A percentile compares a stretch with the other conserved stretches of the same genome.
Conservation (phyloP, 148 eudicot species). For the Chenopodium quinoa region DNA sequence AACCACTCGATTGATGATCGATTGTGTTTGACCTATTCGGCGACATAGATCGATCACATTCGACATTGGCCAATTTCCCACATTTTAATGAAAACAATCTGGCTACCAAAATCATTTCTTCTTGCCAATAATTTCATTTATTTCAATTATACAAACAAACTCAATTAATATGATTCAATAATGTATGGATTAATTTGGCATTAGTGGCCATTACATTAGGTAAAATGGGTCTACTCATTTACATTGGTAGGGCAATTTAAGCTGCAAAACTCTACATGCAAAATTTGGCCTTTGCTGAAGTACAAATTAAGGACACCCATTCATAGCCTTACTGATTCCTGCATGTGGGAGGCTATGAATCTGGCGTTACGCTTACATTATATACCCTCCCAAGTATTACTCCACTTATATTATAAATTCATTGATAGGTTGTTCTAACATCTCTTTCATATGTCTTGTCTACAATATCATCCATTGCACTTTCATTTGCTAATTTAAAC, state of each 20-base stretch:
- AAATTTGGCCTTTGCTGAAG: neutral
- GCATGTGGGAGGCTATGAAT: neutral
- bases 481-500: conserved; percentile 19
- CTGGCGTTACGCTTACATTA: neutral
- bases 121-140: too few species aligned
- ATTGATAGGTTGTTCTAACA: conserved; percentile 16
- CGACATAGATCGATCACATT: too few species aligned
- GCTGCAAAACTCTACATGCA: neutral
- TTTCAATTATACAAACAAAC: neutral
- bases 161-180: neutral
- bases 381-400: neutral
- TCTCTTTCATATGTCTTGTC: conserved; percentile 30
- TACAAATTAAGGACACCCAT: neutral
- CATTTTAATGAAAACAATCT: too few species aligned
- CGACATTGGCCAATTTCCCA: too few species aligned
- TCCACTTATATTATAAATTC: neutral
- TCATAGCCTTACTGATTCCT: neutral
- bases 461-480: neutral
- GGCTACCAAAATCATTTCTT: too few species aligned
- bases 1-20: too few species aligned
- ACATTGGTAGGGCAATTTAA: neutral
- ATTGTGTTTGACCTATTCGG: too few species aligned
- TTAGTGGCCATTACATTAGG: neutral
- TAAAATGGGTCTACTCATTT: neutral
- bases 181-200: neutral